Base-by-base conservation (phyloP, 2,329 filamentous ascomycete genomes). In the Lachnellula willkommii region DNA sequence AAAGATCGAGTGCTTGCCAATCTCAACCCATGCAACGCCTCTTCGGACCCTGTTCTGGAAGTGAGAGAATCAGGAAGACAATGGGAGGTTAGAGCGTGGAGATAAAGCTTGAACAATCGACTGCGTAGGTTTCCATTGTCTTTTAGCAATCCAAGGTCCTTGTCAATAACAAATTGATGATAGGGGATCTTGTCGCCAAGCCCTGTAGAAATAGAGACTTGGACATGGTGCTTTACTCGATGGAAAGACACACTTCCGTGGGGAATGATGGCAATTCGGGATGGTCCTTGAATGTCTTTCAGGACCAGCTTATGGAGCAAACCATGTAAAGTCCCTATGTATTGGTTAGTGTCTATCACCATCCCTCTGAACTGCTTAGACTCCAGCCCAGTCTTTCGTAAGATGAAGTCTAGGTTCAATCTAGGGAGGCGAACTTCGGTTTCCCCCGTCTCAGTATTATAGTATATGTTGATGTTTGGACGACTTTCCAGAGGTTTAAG, bases 231-330 rank as follows among this genome's bases (percentile, higher is more conserved):
- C 5, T 51, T 36, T 3, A 48, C 40, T 15, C 69, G 70, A 15
- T 59, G 47, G 52, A 66, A 73, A 0, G 5, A 37, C 0, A 75
- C 22, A 0, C 52, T 5, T 0, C 82, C 80, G 0, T 81, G 56
- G 0, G 84, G 79, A 0, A 88, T 70, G 6, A 87, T 70, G 37
- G 75, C 82, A 15, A 77, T 76, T 2, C 74, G 70, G 0, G 64
- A 56, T 0, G 53, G 61, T 43, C 80, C 77, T 0, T 61, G 55
- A 0, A 64, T 52, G n/a, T 79, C 76, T 0, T 76, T 73, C 14
- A 86, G 67, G 0, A 88, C 76, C 3, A 87, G 68, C 65, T 80
- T 86, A 65, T 78, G 84, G 2, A 69, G 55, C 0, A 88, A 70
- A 0, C 85, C 85, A 55, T 87, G 79, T 62, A 80, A 75, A 0